phyloP scores from a whole-genome alignment of 2,329 filamentous ascomycete species.

The Didymellaceae sp. region DNA sequence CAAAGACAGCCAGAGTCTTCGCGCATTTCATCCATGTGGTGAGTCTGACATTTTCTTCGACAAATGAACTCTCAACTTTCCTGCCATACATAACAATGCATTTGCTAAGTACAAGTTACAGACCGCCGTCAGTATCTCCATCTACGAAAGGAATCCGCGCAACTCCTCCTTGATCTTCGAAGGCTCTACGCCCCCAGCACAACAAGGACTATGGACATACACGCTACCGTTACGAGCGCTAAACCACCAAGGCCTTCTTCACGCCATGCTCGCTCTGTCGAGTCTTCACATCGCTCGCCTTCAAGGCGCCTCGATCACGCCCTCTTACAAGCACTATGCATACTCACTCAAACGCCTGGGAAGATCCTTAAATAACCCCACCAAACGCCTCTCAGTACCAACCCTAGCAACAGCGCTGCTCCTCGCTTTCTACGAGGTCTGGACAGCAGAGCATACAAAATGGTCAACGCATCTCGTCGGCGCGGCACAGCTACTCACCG shows the following conservation, averaged over 20 bases:
- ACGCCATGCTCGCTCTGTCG: slow-evolving; percentile 86
- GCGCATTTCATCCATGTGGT: slow-evolving; percentile 85
- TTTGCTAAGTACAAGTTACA: slow-evolving; percentile 18
- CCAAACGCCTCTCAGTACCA: slow-evolving; percentile 73
- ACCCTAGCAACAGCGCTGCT: slow-evolving; percentile 89
- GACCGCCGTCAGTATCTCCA: slow-evolving; percentile 82
- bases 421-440: slow-evolving; percentile 91
- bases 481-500: slow-evolving; percentile 78
- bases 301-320: slow-evolving; percentile 74
- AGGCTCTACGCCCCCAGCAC: slow-evolving; percentile 36
- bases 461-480: slow-evolving; percentile 94
- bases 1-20: slow-evolving; percentile 81
- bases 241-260: slow-evolving; percentile 83
- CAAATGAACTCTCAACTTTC: no score
- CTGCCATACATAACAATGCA: no score
- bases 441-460: slow-evolving; percentile 91
- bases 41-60: no score
- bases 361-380: slow-evolving; percentile 74
- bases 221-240: slow-evolving; percentile 81
- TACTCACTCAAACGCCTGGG: slow-evolving; percentile 80
- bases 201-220: slow-evolving; percentile 66
- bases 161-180: slow-evolving; percentile 74
- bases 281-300: slow-evolving; percentile 88
- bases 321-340: slow-evolving; percentile 91
- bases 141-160: slow-evolving; percentile 82